phyloP scores from a whole-genome alignment of 441 rosid species.

The Populus hybrid region DNA sequence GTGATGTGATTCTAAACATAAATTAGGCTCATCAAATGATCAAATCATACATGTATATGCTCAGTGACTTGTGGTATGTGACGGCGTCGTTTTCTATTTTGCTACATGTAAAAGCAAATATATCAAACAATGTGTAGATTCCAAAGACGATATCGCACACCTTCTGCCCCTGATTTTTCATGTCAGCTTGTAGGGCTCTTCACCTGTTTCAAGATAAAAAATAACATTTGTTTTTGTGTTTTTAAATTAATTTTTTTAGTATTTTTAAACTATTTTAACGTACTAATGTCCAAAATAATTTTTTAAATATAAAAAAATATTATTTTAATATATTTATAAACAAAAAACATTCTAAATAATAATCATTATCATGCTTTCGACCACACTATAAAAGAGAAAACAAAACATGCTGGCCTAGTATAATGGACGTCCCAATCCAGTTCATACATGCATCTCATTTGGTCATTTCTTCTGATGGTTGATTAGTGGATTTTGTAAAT shows the following conservation, averaged over 20 bases:
- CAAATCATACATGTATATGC: not conserved
- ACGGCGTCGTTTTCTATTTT: not conserved
- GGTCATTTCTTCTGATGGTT: not conserved
- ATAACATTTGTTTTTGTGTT: no score
- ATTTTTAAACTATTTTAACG: no score
- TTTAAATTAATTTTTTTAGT: no score
- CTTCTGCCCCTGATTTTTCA: not conserved
- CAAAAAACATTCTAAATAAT: no score
- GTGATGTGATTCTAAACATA: not conserved
- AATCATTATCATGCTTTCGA: accelerated
- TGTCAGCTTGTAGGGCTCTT: not conserved
- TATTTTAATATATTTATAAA: no score
- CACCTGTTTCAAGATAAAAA: not conserved
- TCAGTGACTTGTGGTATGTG: not conserved
- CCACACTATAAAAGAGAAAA: no score
- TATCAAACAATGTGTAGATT: not conserved
- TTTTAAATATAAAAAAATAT: no score
- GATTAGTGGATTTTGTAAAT: not conserved
- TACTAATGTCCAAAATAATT: no score
- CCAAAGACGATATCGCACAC: not conserved
- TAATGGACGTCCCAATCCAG: no score
- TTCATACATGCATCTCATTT: not conserved
- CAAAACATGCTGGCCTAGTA: no score
- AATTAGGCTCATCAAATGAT: not conserved
- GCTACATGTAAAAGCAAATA: not conserved